Conservation (phyloP, 1,284 basidiomycete genomes). For the Erythrobasidium hasegawianum region DNA sequence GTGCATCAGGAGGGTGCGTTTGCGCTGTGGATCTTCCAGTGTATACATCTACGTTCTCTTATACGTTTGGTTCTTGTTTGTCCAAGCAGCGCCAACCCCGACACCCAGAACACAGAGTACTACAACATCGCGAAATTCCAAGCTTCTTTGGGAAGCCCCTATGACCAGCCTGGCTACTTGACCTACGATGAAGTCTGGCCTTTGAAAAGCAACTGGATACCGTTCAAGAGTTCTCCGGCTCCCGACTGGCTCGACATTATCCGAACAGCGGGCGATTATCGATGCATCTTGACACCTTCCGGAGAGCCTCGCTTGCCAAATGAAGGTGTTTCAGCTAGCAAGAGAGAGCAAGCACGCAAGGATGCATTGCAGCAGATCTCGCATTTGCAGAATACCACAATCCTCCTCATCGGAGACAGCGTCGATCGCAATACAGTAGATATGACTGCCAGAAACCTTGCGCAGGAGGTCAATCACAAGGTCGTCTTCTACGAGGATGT, state of each 20-base stretch:
- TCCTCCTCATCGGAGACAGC: conserved; percentile 45
- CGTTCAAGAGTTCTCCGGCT: conserved; percentile 41
- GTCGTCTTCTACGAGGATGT: conserved; percentile 40
- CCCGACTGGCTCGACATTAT: conserved; percentile 42
- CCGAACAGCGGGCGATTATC: conserved; percentile 20
- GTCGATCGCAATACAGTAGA: conserved; percentile 45
- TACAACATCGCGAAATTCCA: too few species aligned
- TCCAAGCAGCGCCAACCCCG: too few species aligned
- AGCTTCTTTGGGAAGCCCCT: neutral
- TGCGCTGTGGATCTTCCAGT: too few species aligned
- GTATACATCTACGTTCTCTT: too few species aligned
- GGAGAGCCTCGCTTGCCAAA: neutral
- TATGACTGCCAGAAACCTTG: conserved; percentile 37
- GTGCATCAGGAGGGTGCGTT: too few species aligned
- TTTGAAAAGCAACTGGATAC: conserved; percentile 40
- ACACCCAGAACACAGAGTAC: too few species aligned
- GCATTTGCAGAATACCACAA: conserved; percentile 43
- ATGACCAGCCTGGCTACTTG: neutral
- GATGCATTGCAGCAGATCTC: conserved; percentile 1
- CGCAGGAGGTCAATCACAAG: conserved; percentile 30
- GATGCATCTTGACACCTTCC: conserved; percentile 7
- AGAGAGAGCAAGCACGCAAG: neutral
- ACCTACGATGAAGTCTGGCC: neutral
- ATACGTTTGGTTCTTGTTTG: too few species aligned
- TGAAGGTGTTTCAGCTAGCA: neutral